Evolutionary conservation across 306 rosid genomes (phyloP).

Genomic region (Prosopis cineraria): DNA sequence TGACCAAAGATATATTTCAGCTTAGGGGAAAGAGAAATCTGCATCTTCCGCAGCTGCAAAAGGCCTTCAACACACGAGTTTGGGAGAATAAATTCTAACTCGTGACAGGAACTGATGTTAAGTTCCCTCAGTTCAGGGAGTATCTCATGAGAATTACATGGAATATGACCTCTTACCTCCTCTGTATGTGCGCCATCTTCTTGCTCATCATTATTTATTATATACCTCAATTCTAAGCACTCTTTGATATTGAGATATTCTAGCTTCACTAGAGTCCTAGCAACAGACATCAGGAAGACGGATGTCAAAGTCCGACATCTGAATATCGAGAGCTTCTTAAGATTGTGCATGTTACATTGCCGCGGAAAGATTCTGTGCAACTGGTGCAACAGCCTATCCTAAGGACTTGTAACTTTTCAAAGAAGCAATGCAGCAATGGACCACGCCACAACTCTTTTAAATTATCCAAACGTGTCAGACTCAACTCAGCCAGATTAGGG

Average conservation of each 20-base stretch:
- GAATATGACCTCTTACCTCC: background rate
- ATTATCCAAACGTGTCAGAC: background rate
- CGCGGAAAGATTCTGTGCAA: conserved; percentile 12
- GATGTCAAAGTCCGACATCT: background rate
- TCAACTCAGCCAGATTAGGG: background rate
- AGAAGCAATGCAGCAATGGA: conserved; percentile 15
- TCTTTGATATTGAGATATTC: background rate
- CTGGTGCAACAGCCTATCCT: background rate
- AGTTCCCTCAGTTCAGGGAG: conserved; percentile 7
- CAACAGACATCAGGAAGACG: background rate
- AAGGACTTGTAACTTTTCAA: conserved; percentile 6
- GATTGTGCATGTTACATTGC: background rate
- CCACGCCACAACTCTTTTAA: background rate
- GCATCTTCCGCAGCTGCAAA: background rate
- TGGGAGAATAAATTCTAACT: conserved; percentile 8
- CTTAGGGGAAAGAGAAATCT: background rate
- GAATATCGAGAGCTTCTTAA: conserved; percentile 2
- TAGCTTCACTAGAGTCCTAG: background rate
- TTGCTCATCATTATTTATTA: conserved; percentile 17
- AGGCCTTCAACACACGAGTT: conserved; percentile 1
- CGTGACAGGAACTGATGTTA: background rate
- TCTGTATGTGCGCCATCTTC: background rate
- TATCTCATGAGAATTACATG: background rate
- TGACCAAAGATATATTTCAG: conserved; percentile 10
- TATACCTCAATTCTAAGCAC: background rate